phyloP scores from a whole-genome alignment of 805 yeast genomes.

The Candida dendrica region DNA sequence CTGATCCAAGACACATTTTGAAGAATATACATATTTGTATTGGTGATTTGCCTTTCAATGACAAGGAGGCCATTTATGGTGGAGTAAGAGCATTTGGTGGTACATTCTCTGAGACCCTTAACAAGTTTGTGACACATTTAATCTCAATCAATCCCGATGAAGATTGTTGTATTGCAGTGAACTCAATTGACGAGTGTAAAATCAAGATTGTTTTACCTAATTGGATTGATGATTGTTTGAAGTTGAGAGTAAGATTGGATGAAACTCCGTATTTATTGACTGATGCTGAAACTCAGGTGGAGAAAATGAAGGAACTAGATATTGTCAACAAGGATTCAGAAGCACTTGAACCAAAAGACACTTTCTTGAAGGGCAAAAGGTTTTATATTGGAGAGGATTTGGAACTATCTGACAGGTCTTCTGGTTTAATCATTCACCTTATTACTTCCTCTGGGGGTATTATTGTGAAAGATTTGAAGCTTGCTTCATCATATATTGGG shows the following conservation, averaged over 20 bases:
- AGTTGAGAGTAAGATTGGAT: slow-evolving; percentile 39
- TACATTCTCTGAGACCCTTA: slow-evolving; percentile 49
- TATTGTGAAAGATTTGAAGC: slow-evolving; percentile 22
- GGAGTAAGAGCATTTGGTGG: slow-evolving; percentile 76
- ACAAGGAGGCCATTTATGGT: slow-evolving; percentile 59
- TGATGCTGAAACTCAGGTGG: slow-evolving; percentile 4
- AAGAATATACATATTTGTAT: slow-evolving; percentile 55
- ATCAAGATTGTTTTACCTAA: slow-evolving; percentile 65
- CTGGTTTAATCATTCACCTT: slow-evolving; percentile 32
- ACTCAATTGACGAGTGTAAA: slow-evolving; percentile 28
- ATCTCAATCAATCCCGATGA: slow-evolving; percentile 52
- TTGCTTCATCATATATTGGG: slow-evolving; percentile 52
- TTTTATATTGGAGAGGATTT: slow-evolving; percentile 53
- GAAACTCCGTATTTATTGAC: slow-evolving; percentile 41
- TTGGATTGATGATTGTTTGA: slow-evolving; percentile 73
- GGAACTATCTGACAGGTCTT: slow-evolving; percentile 38
- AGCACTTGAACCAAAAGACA: slow-evolving; percentile 4
- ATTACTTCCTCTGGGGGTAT: slow-evolving; percentile 51
- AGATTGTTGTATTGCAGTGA: slow-evolving; percentile 49
- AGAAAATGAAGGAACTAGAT: slow-evolving; percentile 10
- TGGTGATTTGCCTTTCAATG: slow-evolving; percentile 49
- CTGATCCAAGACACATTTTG: slow-evolving; percentile 62
- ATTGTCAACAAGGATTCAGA: slow-evolving; percentile 5
- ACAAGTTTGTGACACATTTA: slow-evolving; percentile 73
- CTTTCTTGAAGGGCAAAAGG: slow-evolving; percentile 34